A percentile compares a stretch with the other conserved stretches of the same genome.
Evolutionary conservation across 139 green algal species (phyloP).

Genomic region (Marvania coccoides): DNA sequence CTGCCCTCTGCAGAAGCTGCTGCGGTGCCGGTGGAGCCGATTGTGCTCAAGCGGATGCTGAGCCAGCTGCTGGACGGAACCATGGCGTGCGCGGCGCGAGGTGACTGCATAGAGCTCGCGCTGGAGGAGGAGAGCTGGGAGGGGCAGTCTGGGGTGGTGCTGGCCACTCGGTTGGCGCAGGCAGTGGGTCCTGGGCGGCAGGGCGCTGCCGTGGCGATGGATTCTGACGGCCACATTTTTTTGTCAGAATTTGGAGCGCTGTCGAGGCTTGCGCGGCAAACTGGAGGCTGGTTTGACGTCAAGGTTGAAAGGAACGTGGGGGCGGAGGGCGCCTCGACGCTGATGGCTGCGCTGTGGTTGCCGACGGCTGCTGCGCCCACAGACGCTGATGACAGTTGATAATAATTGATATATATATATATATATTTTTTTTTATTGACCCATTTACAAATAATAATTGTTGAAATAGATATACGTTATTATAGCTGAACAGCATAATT

Average conservation of each 20-base stretch:
- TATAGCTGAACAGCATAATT: too few relatives aligned
- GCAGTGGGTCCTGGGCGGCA: not conserved
- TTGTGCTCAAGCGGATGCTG: conserved; percentile 21
- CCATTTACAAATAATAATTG: too few relatives aligned
- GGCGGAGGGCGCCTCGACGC: not conserved
- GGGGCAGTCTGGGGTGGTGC: conserved; percentile 7
- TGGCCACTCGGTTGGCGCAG: not conserved
- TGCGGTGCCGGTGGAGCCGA: conserved; percentile 12
- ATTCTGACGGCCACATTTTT: not conserved
- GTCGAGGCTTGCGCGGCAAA: not conserved
- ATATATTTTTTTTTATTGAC: not conserved
- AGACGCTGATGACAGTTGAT: too few relatives aligned
- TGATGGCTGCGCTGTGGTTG: not conserved
- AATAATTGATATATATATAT: not conserved
- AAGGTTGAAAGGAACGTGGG: not conserved
- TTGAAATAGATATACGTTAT: too few relatives aligned
- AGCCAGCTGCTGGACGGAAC: conserved; percentile 22
- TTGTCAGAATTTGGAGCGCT: not conserved
- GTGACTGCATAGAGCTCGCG: conserved; percentile 17
- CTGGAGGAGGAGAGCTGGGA: conserved; percentile 2
- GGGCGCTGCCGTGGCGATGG: not conserved
- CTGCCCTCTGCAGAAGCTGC: conserved; percentile 4
- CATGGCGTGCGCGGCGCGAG: conserved; percentile 5
- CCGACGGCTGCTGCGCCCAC: too few relatives aligned
- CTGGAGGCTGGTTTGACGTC: not conserved